Percentiles rank a stretch among this genome's conserved stretches.
Conservation (phyloP, 2,329 filamentous ascomycete genomes). For the Alternaria solani region DNA sequence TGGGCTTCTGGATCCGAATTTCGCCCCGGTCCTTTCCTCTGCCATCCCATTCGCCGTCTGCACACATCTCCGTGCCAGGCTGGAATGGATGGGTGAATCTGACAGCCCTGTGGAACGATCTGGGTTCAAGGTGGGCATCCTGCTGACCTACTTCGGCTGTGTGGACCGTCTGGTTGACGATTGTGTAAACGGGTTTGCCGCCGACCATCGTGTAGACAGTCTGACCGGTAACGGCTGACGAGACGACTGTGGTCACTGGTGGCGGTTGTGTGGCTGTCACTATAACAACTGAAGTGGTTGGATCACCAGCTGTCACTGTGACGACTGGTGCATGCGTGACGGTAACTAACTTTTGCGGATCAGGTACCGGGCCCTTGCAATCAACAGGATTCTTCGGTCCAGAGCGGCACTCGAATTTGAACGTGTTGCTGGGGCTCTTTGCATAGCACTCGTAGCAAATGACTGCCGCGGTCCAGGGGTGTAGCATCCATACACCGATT, state of each 20-base stretch:
- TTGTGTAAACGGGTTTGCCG: not conserved
- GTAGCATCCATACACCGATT: slow-evolving; percentile 34
- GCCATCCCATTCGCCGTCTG: slow-evolving; percentile 36
- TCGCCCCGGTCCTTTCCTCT: slow-evolving; percentile 19
- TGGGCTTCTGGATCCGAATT: slow-evolving; percentile 25
- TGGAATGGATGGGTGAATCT: slow-evolving; percentile 25
- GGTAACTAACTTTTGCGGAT: slow-evolving; percentile 1
- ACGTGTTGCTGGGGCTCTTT: slow-evolving; percentile 13
- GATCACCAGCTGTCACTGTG: not conserved
- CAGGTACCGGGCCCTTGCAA: slow-evolving; percentile 14
- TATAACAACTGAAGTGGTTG: slow-evolving; percentile 2
- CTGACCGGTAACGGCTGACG: not conserved
- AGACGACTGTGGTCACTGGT: not conserved
- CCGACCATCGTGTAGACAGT: not conserved
- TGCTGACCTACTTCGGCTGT: not conserved
- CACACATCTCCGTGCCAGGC: slow-evolving; percentile 14
- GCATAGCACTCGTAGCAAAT: slow-evolving; percentile 40
- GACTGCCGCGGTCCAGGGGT: slow-evolving; percentile 31
- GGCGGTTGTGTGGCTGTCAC: not conserved
- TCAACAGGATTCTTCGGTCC: slow-evolving; percentile 10
- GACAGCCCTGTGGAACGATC: slow-evolving; percentile 29
- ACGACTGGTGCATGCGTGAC: slow-evolving; percentile 7
- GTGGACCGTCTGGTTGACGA: not conserved
- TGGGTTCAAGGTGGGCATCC: slow-evolving; percentile 5
- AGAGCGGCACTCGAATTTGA: slow-evolving; percentile 29